Base-by-base conservation (phyloP, 2,329 filamentous ascomycete species). In the Chrysoporthe puriensis region DNA sequence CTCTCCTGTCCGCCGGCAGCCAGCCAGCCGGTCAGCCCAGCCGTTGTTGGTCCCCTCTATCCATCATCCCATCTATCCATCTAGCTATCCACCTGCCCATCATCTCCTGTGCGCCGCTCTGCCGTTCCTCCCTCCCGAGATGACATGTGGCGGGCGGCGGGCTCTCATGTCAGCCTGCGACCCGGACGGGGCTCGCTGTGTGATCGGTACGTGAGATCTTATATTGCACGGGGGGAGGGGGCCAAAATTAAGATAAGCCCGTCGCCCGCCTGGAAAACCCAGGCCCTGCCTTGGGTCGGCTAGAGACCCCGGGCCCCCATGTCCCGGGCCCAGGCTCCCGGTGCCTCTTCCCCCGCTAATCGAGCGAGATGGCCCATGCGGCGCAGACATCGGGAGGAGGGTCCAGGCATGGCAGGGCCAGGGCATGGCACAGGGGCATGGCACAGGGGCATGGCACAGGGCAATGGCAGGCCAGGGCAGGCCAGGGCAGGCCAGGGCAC, bases 171-270 rank as follows among this genome's bases (percentile, higher is more conserved):
- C 36, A 40, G 36, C 9, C 36, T 40, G 36, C 36, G 36, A 40
- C 26, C 18, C 21, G 18, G 4, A n/a, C 36, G 9, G n/a, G 14
- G n/a, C 9, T 59, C 36, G 9, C 14, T 16, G 26, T 44, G 36
- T 5, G 44, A 44, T 59, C 36, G 40, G 57, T 43, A 59, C 36
- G 32, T 59, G 57, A 44, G 36, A 26, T 59, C 36, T 44, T 59
- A 59, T 59, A 59, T 59, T 59, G 57, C 57, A 59, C 57, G 42
- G 36, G 48, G 40, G 43, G 26, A n/a, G 26, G 43, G 26, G 21
- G 26, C 26, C 2, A 61, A 36, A 48, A 48, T 61, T 61, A 61
- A 61, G 43, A 61, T 61, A 61, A 61, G 40, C 42, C 43, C n/a
- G 26, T 26, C 58, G 21, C 58, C 43, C 58, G 58, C 43, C 32